A percentile compares a stretch with the other conserved stretches of the same genome.
Conservation (phyloP, 2,329 filamentous ascomycete species). For the Cryoendolithus antarcticus region DNA sequence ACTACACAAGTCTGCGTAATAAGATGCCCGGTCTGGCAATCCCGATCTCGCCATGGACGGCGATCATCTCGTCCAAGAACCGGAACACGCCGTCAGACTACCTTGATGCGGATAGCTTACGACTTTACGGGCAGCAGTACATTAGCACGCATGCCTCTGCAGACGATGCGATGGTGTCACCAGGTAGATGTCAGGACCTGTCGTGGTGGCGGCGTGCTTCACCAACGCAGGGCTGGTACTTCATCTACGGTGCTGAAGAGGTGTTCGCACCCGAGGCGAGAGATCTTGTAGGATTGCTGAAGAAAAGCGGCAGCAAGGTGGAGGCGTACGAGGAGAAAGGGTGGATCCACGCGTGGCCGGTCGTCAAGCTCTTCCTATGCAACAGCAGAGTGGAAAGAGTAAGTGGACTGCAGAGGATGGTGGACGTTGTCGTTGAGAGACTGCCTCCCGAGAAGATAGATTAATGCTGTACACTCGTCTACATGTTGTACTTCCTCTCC, state of each 20-base stretch:
- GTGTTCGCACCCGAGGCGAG: conserved; percentile 62
- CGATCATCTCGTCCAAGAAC: conserved; percentile 56
- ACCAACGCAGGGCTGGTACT: conserved; percentile 54
- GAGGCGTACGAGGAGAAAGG: conserved; percentile 48
- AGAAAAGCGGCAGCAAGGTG: conserved; percentile 42
- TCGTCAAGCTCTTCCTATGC: conserved; percentile 49
- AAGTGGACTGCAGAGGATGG: conserved; percentile 35
- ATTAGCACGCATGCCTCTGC: conserved; percentile 39
- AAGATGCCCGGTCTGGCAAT: conserved; percentile 49
- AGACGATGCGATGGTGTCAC: conserved; percentile 51
- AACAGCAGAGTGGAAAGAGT: conserved; percentile 34
- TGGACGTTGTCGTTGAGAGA: conserved; percentile 22
- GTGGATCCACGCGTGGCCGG: conserved; percentile 72
- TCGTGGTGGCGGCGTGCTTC: conserved; percentile 55
- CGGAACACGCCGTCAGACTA: conserved; percentile 63
- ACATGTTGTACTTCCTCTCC: conserved; percentile 9
- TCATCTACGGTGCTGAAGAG: conserved; percentile 66
- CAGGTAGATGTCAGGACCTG: conserved; percentile 55
- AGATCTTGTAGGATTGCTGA: conserved; percentile 44
- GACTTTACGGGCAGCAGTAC: conserved; percentile 60
- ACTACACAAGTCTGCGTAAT: conserved; percentile 30
- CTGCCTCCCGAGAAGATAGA: conserved; percentile 3
- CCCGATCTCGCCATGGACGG: conserved; percentile 72
- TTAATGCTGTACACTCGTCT: no score
- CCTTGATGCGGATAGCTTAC: conserved; percentile 53